Evolutionary conservation across 2,329 filamentous ascomycete species (phyloP).

Genomic region (Penicillium sp.): DNA sequence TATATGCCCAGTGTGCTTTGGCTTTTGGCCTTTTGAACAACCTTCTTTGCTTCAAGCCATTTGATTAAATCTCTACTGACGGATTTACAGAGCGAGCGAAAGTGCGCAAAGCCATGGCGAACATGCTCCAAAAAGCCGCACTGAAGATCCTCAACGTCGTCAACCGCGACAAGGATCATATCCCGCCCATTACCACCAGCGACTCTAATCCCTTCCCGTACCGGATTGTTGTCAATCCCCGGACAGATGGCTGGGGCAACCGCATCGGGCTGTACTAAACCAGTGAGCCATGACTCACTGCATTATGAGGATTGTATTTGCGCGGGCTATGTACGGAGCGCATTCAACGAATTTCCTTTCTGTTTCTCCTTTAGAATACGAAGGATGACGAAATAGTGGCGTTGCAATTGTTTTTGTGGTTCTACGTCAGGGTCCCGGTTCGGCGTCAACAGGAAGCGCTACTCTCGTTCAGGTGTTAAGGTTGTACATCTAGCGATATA

Average conservation of each 20-base stretch:
- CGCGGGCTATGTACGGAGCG: neutral
- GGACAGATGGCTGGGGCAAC: slow-evolving; percentile 73
- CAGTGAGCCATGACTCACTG: neutral
- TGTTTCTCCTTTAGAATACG: neutral
- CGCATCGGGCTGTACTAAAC: slow-evolving; percentile 71
- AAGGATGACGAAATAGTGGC: neutral
- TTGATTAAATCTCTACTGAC: neutral
- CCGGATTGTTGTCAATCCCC: slow-evolving; percentile 84
- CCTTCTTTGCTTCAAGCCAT: neutral
- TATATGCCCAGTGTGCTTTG: neutral
- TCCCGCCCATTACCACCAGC: slow-evolving; percentile 91
- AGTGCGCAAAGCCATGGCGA: slow-evolving; percentile 86
- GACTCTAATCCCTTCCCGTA: slow-evolving; percentile 94
- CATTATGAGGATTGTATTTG: neutral
- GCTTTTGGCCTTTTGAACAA: neutral
- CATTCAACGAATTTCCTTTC: slow-evolving; percentile 4
- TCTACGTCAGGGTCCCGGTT: neutral
- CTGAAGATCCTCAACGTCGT: slow-evolving; percentile 87
- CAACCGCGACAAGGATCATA: slow-evolving; percentile 89
- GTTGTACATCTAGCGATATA: neutral
- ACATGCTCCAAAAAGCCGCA: slow-evolving; percentile 79
- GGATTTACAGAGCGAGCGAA: slow-evolving; percentile 69
- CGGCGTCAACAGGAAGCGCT: neutral
- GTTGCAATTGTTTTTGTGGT: neutral
- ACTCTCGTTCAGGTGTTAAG: neutral